These are phyloP conservation scores for Lomentospora prolificans DNA, from an alignment of 2,329 filamentous ascomycete species.

Conservation along the genomic window DNA sequence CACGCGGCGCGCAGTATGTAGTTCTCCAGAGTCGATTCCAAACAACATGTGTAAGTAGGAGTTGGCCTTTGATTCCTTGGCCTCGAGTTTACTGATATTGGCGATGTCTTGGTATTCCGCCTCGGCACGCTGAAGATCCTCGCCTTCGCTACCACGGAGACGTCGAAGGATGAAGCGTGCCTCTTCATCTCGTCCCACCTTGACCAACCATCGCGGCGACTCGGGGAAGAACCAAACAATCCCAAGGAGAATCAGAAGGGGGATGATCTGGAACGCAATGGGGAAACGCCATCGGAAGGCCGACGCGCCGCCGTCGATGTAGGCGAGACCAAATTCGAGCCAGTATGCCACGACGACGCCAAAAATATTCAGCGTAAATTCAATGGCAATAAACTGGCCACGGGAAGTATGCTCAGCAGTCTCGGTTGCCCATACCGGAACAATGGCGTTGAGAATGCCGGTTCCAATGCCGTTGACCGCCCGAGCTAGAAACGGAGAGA, in stretches of 20 bases:
- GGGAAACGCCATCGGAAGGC: conserved; percentile 59
- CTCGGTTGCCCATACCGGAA: conserved; percentile 63
- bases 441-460: conserved; percentile 60
- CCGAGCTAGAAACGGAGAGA: conserved; percentile 29
- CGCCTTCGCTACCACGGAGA: conserved; percentile 48
- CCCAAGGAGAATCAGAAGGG: conserved; percentile 45
- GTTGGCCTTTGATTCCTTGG: conserved; percentile 45
- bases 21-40: conserved; percentile 52
- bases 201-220: conserved; percentile 57
- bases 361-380: conserved; percentile 66
- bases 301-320: conserved; percentile 46
- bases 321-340: conserved; percentile 38
- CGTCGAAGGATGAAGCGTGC: conserved; percentile 55
- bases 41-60: conserved; percentile 59
- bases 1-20: conserved; percentile 58
- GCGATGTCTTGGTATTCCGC: conserved; percentile 60
- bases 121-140: conserved; percentile 44
- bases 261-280: conserved; percentile 59
- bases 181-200: conserved; percentile 56
- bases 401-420: conserved; percentile 57
- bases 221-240: conserved; percentile 60
- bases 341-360: conserved; percentile 43
- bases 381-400: conserved; percentile 60
- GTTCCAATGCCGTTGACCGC: conserved; percentile 57
- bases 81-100: conserved; percentile 52